phyloP scores from a whole-genome alignment of 2,329 filamentous ascomycete genomes.

The Penicillium sclerotiorum region DNA sequence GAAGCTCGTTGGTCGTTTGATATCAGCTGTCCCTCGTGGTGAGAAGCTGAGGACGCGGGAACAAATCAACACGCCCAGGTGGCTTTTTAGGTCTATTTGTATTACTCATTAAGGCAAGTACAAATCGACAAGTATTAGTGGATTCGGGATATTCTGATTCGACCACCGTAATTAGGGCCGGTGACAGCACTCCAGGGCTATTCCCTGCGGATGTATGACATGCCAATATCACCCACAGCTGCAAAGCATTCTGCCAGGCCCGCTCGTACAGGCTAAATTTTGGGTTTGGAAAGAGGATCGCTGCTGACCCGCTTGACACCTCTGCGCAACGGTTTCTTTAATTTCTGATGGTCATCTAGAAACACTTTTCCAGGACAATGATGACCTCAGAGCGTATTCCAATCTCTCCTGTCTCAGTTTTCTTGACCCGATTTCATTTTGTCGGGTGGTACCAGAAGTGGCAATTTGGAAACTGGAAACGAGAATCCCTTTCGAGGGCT shows the following conservation, averaged over 20 bases:
- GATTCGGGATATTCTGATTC: constrained; percentile 16
- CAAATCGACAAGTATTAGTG: neutral
- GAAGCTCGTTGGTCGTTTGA: constrained; percentile 2
- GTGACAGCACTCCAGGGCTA: constrained; percentile 4
- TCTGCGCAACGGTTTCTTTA: constrained; percentile 10
- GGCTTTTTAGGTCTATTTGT: too few relatives aligned
- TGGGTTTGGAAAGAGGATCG: constrained; percentile 4
- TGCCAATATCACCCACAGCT: constrained; percentile 20
- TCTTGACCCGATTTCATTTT: constrained; percentile 1
- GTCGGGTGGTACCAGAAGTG: constrained; percentile 25
- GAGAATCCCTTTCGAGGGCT: too few relatives aligned
- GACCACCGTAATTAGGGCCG: constrained; percentile 6
- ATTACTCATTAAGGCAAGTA: too few relatives aligned
- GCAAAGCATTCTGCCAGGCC: constrained; percentile 15
- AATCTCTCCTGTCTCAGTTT: neutral
- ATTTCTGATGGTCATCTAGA: constrained; percentile 9
- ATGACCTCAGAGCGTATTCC: constrained; percentile 9
- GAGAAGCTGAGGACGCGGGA: neutral
- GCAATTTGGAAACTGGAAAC: constrained; percentile 6
- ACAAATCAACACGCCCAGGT: too few relatives aligned
- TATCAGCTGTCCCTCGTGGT: neutral
- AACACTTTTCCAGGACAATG: neutral
- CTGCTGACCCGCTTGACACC: constrained; percentile 13
- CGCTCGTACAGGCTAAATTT: constrained; percentile 11
- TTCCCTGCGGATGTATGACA: constrained; percentile 24